Conservation (phyloP, 1,284 basidiomycete species). For the Ganoderma lingzhi region DNA sequence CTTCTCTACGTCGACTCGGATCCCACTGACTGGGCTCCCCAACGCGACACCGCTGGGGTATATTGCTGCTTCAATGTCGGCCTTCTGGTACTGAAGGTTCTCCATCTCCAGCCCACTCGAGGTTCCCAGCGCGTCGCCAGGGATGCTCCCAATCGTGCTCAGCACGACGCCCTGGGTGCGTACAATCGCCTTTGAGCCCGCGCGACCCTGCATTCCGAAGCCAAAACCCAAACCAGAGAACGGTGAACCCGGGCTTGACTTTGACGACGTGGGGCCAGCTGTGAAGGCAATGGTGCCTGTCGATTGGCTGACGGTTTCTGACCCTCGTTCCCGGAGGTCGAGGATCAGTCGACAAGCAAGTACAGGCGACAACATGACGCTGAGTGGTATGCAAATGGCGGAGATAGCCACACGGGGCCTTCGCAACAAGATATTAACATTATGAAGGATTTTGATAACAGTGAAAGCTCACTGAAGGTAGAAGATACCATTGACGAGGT, state of each 20-base stretch:
- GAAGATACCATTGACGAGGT: slow-evolving; percentile 83
- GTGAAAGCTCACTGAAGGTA: slow-evolving; percentile 71
- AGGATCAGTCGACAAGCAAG: slow-evolving; percentile 81
- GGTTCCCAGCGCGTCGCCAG: slow-evolving; percentile 39
- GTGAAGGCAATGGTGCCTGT: slow-evolving; percentile 47
- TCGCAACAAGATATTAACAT: slow-evolving; percentile 18
- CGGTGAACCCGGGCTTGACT: slow-evolving; percentile 42
- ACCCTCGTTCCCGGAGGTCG: slow-evolving; percentile 78
- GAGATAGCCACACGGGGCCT: slow-evolving; percentile 83
- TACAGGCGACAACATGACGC: slow-evolving; percentile 84
- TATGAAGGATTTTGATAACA: slow-evolving; percentile 10
- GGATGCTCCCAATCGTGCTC: slow-evolving; percentile 72
- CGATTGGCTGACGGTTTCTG: slow-evolving; percentile 75
- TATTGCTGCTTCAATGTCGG: slow-evolving; percentile 38
- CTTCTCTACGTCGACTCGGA: slow-evolving; percentile 74
- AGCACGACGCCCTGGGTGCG: slow-evolving; percentile 62
- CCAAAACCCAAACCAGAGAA: slow-evolving; percentile 44
- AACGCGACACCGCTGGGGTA: slow-evolving; percentile 48
- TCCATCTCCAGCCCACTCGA: slow-evolving; percentile 57
- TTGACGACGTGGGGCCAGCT: slow-evolving; percentile 40
- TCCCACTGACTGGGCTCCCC: slow-evolving; percentile 53
- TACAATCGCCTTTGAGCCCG: slow-evolving; percentile 38
- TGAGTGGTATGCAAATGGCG: slow-evolving; percentile 85
- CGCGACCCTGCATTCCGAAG: slow-evolving; percentile 46
- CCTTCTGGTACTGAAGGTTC: slow-evolving; percentile 59